Percentiles rank a stretch among this genome's conserved stretches.
Conservation (phyloP, 2,329 filamentous ascomycete species). For the Dactylellina sp. region DNA sequence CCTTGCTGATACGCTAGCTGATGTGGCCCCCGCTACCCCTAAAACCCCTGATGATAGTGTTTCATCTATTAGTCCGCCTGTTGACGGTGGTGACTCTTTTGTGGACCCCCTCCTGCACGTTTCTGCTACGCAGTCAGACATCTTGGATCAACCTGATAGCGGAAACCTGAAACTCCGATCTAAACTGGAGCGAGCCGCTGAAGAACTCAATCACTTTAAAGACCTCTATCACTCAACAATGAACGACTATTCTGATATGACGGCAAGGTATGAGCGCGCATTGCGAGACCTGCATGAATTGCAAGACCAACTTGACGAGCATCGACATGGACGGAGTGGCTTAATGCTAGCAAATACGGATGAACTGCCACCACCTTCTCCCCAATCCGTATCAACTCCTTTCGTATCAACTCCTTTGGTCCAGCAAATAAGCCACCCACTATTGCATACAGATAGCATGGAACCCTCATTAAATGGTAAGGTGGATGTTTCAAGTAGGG, state of each 20-base stretch:
- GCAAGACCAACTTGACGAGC: constrained; percentile 85
- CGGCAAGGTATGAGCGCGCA: constrained; percentile 90
- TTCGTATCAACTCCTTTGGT: constrained; percentile 64
- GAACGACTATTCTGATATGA: constrained; percentile 82
- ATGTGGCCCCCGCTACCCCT: background rate
- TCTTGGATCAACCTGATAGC: constrained; percentile 8
- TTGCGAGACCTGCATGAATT: constrained; percentile 83
- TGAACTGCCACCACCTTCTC: constrained; percentile 39
- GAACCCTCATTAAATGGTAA: background rate
- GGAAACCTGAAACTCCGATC: constrained; percentile 44
- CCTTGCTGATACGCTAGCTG: background rate
- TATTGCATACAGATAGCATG: constrained; percentile 59
- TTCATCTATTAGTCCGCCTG: background rate
- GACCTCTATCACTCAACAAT: constrained; percentile 89
- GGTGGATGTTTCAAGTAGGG: too few relatives aligned
- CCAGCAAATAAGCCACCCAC: constrained; percentile 38
- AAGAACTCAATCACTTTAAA: constrained; percentile 89
- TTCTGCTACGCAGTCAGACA: background rate
- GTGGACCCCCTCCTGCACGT: background rate
- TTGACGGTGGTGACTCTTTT: background rate
- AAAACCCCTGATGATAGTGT: background rate
- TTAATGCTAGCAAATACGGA: constrained; percentile 64
- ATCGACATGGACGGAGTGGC: constrained; percentile 70
- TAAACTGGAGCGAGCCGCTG: constrained; percentile 37
- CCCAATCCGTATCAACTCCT: constrained; percentile 67